A percentile compares a stretch with the other conserved stretches of the same genome.
Evolutionary conservation across 768 basidiomycete genomes (phyloP).

Genomic region (Boletales sp.): DNA sequence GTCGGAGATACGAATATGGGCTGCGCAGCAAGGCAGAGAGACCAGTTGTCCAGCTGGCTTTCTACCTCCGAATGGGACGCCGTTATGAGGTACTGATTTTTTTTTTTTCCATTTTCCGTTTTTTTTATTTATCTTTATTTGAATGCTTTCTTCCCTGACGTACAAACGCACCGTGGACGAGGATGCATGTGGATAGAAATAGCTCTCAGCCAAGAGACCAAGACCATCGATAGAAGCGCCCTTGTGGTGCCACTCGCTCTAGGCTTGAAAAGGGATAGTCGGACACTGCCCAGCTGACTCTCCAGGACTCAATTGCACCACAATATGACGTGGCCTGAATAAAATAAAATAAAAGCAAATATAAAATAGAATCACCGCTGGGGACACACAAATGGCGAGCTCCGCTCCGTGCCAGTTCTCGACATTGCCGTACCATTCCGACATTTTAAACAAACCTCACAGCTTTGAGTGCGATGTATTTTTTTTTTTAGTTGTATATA

Average conservation of each 20-base stretch:
- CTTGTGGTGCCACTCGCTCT: background rate
- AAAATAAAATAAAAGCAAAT: background rate
- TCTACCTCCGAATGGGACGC: conserved; percentile 23
- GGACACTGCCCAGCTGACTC: background rate
- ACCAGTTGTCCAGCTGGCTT: conserved; percentile 4
- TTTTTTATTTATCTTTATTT: background rate
- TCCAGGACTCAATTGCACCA: too few relatives aligned
- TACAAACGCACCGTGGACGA: conserved; percentile 12
- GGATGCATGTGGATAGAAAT: background rate
- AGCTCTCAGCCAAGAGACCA: background rate
- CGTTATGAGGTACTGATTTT: conserved; percentile 1
- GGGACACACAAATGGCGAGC: background rate
- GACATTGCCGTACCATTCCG: conserved; percentile 19
- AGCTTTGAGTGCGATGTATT: background rate
- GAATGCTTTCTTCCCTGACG: conserved; percentile 14
- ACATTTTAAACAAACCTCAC: background rate
- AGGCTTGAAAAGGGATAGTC: conserved; percentile 6
- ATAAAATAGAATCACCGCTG: conserved; percentile 11
- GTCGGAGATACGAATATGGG: conserved; percentile 23
- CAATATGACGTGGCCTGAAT: background rate
- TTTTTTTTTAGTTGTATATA: background rate
- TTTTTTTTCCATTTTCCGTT: background rate
- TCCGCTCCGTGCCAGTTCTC: conserved; percentile 5
- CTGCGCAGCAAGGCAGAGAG: conserved; percentile 13
- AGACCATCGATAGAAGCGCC: background rate